These are phyloP conservation scores for Pulveroboletus sp. DNA, from an alignment of 768 basidiomycete genomes.

Conservation along the genomic window DNA sequence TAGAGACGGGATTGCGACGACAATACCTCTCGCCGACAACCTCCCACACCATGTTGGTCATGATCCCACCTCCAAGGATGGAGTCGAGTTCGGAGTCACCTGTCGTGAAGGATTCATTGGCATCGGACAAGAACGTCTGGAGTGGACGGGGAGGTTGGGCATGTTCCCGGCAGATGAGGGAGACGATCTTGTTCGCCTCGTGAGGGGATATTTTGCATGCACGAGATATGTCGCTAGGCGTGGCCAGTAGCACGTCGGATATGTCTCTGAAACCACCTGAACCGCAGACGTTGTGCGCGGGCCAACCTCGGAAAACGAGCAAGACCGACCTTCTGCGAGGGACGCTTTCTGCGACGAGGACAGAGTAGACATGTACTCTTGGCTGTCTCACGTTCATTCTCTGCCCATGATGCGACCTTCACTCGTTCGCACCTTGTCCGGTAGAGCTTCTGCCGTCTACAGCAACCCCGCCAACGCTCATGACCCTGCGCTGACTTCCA, in stretches of 20 bases:
- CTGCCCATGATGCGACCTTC: constrained; percentile 13
- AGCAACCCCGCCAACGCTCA: constrained; percentile 32
- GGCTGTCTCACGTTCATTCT: constrained; percentile 3
- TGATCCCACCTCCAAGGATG: constrained; percentile 73
- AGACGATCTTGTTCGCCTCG: constrained; percentile 49
- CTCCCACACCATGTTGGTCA: constrained; percentile 81
- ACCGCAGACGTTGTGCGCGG: background rate
- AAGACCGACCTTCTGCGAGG: constrained; percentile 36
- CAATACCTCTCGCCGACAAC: constrained; percentile 81
- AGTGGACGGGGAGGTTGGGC: constrained; percentile 38
- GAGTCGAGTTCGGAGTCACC: constrained; percentile 69
- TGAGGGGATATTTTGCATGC: constrained; percentile 48
- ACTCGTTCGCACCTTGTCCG: constrained; percentile 18
- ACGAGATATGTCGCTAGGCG: constrained; percentile 49
- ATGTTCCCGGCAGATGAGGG: constrained; percentile 43
- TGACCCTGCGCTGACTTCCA: constrained; percentile 44
- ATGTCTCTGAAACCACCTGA: constrained; percentile 47
- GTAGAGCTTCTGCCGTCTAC: constrained; percentile 48
- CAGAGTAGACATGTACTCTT: constrained; percentile 18
- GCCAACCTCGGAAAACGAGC: background rate
- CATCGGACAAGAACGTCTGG: constrained; percentile 33
- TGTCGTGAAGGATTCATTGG: constrained; percentile 56
- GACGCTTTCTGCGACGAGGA: constrained; percentile 29
- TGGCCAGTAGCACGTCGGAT: constrained; percentile 46
- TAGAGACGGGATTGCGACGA: background rate